Evolutionary conservation across 2,329 filamentous ascomycete species (phyloP).

Genomic region (Ascochyta pisi): DNA sequence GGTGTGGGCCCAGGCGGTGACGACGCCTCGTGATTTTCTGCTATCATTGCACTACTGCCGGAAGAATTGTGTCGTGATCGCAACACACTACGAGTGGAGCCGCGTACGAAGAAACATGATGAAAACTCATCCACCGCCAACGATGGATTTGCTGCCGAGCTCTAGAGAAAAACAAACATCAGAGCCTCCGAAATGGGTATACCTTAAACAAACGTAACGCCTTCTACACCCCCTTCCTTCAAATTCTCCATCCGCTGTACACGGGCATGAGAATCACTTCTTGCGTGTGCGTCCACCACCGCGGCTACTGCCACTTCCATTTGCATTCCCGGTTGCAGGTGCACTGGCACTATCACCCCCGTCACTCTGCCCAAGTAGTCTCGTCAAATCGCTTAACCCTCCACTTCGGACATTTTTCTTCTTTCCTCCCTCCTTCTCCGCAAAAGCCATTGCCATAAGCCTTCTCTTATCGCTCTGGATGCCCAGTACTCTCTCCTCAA

Average conservation of each 20-base stretch:
- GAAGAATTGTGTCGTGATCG: conserved; percentile 14
- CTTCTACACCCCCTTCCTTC: neutral
- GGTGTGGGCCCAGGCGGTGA: neutral
- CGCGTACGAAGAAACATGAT: no score
- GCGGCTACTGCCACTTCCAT: neutral
- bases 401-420: conserved; percentile 52
- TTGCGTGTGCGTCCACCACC: neutral
- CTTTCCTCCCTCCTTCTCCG: conserved; percentile 70
- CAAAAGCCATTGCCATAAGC: conserved; percentile 79
- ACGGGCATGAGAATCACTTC: neutral
- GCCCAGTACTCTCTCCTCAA: conserved; percentile 81
- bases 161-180: no score
- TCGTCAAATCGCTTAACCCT: conserved; percentile 53
- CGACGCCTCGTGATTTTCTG: neutral
- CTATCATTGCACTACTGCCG: neutral
- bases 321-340: neutral
- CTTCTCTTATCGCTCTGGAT: conserved; percentile 81
- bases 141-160: neutral
- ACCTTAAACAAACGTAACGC: conserved; percentile 1
- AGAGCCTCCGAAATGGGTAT: neutral
- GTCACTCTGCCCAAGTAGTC: conserved; percentile 43
- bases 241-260: neutral
- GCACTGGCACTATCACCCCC: neutral
- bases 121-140: neutral
- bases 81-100: no score